Conservation (phyloP, 2,329 filamentous ascomycete genomes). For the Acephala macrosclerotiorum region DNA sequence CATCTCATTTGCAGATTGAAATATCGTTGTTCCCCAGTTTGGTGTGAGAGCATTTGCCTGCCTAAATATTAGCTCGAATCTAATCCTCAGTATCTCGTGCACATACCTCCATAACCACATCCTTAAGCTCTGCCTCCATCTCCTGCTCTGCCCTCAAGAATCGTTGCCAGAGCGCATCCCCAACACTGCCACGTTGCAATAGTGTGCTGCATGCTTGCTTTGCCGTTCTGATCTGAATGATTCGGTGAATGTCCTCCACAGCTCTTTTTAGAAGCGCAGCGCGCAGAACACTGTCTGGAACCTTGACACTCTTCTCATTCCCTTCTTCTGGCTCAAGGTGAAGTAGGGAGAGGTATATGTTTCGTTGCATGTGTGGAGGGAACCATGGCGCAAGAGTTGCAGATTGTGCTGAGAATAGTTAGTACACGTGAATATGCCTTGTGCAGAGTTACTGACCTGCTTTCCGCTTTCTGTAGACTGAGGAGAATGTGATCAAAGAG, state of each 20-base stretch:
- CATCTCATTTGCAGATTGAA: constrained; percentile 98
- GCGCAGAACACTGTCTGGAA: constrained; percentile 86
- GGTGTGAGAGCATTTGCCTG: constrained; percentile 90
- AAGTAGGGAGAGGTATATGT: constrained; percentile 92
- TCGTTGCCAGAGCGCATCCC: constrained; percentile 94
- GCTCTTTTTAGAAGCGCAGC: constrained; percentile 89
- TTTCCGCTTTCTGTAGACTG: constrained; percentile 92
- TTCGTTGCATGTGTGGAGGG: constrained; percentile 85
- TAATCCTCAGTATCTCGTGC: neutral
- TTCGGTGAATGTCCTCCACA: constrained; percentile 89
- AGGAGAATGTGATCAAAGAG: constrained; percentile 90
- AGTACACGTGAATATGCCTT: constrained; percentile 32
- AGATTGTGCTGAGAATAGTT: constrained; percentile 66
- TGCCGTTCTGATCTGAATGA: constrained; percentile 85
- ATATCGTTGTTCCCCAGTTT: constrained; percentile 93
- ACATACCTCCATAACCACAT: constrained; percentile 89
- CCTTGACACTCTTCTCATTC: constrained; percentile 69
- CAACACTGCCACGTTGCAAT: constrained; percentile 89
- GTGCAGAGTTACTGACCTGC: constrained; percentile 63
- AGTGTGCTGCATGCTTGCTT: constrained; percentile 88
- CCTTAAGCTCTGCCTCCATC: constrained; percentile 93
- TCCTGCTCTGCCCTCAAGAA: constrained; percentile 94
- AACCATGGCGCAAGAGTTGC: constrained; percentile 95
- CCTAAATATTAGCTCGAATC: constrained; percentile 22
- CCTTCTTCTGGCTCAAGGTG: constrained; percentile 73